These are phyloP conservation scores for Leccinum boreale DNA, from an alignment of 768 basidiomycete genomes.

Conservation along the genomic window DNA sequence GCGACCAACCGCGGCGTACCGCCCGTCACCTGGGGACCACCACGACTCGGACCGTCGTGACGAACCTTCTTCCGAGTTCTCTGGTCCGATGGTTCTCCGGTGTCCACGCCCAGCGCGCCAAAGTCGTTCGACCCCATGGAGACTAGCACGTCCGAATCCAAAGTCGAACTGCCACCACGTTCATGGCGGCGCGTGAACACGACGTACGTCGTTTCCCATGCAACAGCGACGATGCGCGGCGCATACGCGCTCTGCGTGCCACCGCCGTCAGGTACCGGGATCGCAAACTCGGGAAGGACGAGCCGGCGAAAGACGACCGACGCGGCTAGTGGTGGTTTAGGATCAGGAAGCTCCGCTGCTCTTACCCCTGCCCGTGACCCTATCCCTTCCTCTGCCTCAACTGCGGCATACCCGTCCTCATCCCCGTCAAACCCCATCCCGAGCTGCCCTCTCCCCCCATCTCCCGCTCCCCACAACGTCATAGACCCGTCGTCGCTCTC, in stretches of 20 bases:
- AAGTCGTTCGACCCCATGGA: constrained; percentile 86
- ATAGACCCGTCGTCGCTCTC: constrained; percentile 28
- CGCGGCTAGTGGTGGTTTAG: background rate
- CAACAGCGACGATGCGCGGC: constrained; percentile 37
- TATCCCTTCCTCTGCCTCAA: background rate
- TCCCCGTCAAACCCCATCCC: constrained; percentile 38
- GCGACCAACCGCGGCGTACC: constrained; percentile 1
- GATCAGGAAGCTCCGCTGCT: background rate
- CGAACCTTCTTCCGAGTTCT: background rate
- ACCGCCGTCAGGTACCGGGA: background rate
- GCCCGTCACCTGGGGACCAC: background rate
- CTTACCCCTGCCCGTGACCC: background rate
- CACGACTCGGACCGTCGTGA: background rate
- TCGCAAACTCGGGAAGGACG: constrained; percentile 25
- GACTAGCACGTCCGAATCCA: constrained; percentile 49
- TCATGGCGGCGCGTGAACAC: constrained; percentile 42
- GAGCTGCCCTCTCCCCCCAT: constrained; percentile 69
- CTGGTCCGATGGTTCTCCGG: background rate
- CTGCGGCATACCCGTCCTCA: constrained; percentile 6
- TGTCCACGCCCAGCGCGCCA: constrained; percentile 67
- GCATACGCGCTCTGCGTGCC: background rate
- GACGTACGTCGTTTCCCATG: constrained; percentile 85
- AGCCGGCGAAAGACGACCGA: constrained; percentile 47
- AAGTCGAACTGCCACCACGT: background rate
- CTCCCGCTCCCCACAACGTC: constrained; percentile 75